Percentiles rank a stretch among this genome's conserved stretches.
Evolutionary conservation across 2,329 filamentous ascomycete genomes (phyloP).

Genomic region (Sarocladium kiliense): DNA sequence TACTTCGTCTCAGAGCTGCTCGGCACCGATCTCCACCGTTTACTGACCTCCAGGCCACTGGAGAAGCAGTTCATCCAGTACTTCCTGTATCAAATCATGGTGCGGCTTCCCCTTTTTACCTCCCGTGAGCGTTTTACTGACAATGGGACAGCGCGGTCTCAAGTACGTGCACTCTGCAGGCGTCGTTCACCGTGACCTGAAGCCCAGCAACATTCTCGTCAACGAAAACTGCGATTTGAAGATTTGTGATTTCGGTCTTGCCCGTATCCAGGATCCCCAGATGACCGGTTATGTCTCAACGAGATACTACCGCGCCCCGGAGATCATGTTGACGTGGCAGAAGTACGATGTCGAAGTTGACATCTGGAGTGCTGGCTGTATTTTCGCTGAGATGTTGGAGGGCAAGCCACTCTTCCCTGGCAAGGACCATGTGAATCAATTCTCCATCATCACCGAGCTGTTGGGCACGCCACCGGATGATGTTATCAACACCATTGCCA

Average conservation of each 20-base stretch:
- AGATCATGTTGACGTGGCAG: constrained; percentile 99
- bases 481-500: constrained; percentile 97
- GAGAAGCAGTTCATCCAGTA: constrained; percentile 99
- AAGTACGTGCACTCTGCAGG: constrained; percentile 99
- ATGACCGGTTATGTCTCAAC: constrained; percentile 99
- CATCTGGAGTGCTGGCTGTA: constrained; percentile 98
- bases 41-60: constrained; percentile 89
- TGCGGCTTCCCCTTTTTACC: constrained; percentile 37
- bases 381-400: constrained; percentile 98
- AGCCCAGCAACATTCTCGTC: constrained; percentile 98
- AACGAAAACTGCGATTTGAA: constrained; percentile 99
- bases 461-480: constrained; percentile 95
- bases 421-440: constrained; percentile 99
- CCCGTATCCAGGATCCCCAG: constrained; percentile 96
- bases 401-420: constrained; percentile 97
- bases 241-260: constrained; percentile 97
- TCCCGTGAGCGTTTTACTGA: constrained; percentile 12
- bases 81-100: constrained; percentile 98
- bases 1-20: constrained; percentile 98
- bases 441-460: constrained; percentile 98
- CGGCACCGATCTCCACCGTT: constrained; percentile 90
- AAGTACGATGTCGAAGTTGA: constrained; percentile 99
- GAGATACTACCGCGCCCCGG: constrained; percentile 94
- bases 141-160: constrained; percentile 66
- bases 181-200: constrained; percentile 94